Conservation (phyloP, 352 stramenopile species). For the Phytophthora palmivora region DNA sequence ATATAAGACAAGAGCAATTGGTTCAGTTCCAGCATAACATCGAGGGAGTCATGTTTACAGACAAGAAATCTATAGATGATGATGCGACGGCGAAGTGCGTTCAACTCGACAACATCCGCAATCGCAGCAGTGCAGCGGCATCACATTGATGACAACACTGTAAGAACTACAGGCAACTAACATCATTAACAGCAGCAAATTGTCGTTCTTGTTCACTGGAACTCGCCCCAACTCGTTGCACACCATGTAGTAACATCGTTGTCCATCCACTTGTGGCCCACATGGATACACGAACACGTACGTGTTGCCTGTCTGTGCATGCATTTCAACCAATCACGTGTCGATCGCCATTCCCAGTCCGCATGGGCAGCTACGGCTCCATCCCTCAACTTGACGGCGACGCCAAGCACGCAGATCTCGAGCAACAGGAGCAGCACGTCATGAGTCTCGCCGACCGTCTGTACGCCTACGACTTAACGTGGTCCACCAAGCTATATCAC, state of each 20-base stretch:
- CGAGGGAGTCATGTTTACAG: no score
- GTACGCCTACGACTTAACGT: slow-evolving; percentile 80
- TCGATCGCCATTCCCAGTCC: neutral
- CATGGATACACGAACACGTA: slow-evolving; percentile 23
- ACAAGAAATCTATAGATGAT: slow-evolving; percentile 2
- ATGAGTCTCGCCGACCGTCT: slow-evolving; percentile 70
- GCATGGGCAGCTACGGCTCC: slow-evolving; percentile 41
- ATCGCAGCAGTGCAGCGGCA: slow-evolving; percentile 11
- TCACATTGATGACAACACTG: no score
- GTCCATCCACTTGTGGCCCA: slow-evolving; percentile 2
- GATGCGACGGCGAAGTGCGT: slow-evolving; percentile 10
- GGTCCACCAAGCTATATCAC: slow-evolving; percentile 75
- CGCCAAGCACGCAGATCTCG: slow-evolving; percentile 21
- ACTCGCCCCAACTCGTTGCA: no score
- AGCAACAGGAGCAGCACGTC: slow-evolving; percentile 19
- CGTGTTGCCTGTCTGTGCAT: slow-evolving; percentile 15
- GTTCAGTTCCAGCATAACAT: no score
- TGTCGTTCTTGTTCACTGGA: neutral
- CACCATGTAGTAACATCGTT: slow-evolving; percentile 9
- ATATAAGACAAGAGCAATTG: no score
- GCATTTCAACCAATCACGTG: slow-evolving; percentile 38
- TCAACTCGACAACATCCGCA: slow-evolving; percentile 14
- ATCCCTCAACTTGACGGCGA: slow-evolving; percentile 37
- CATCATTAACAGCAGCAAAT: slow-evolving; percentile 2
- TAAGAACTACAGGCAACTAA: neutral